Evolutionary conservation across 495 filamentous ascomycete species (phyloP), one percentile per base, ranked within the genome.

Genomic region (Rhypophila decipiens): DNA sequence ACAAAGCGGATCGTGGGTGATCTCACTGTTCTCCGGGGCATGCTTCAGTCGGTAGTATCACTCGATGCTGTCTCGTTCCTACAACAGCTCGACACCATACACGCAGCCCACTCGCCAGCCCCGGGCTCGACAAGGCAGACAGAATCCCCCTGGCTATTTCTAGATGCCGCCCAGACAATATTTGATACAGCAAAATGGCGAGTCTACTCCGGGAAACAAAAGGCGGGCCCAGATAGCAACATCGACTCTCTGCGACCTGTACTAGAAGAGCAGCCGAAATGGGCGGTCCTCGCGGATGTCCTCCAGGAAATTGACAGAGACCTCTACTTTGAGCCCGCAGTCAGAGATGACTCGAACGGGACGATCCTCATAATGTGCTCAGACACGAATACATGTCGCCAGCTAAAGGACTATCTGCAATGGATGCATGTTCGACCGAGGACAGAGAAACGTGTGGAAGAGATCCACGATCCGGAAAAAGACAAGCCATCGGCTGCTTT

Each of bases 331-430:
- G 88, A 95, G 50, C 88, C 88, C 11, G 61, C 67, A 3, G 63
- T 69, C 13, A 71, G 74, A n/a, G 87, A 91, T 69, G 88, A 89
- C 57, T 95, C 90, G 3, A 95, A 90, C 59, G 85, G 86, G 35
- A 88, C 88, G 2, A 87, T 94, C 35, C 64, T 98, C 29, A 87
- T 98, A 52, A 97, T 98, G 93, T 97, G 94, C 58, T 83, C 82
- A 11, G 94, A 95, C 57, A 80, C 86, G 56, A 82, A 82, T 39
- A 95, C 88, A 13, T 95, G 89, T 58, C 80, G 84, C 10, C 93
- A 98, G 56, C 74, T 98, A 24, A 80, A 90, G 35, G 90, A 96
- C 58, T 97, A 88, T 59, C 71, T 98, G 24, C 85, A 91, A 54
- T 87, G 80, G 2, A 96, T 96, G 90, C 79, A 93, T 62, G 76